A percentile compares a stretch with the other conserved stretches of the same genome.
Evolutionary conservation across 768 basidiomycete species (phyloP).

Genomic region (Naganishia antarctica): DNA sequence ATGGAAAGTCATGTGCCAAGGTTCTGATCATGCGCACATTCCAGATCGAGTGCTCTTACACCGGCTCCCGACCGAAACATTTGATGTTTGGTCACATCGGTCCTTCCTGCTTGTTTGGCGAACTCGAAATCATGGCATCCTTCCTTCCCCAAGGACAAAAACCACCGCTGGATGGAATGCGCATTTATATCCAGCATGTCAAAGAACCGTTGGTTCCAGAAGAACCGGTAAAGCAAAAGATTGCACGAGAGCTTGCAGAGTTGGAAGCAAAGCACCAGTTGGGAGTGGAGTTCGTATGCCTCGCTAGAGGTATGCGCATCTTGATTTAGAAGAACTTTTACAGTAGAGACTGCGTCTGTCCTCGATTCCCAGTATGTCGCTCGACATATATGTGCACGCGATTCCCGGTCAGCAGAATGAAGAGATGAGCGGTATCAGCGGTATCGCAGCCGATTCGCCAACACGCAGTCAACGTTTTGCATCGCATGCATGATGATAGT

Average conservation of each 20-base stretch:
- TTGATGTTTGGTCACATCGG: slow-evolving; percentile 79
- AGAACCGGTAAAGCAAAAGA: slow-evolving; percentile 18
- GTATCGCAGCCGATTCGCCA: too few species aligned
- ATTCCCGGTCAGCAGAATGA: too few species aligned
- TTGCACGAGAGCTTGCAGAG: slow-evolving; percentile 6
- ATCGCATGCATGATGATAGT: too few species aligned
- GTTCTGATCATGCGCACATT: background rate
- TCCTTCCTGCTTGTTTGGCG: slow-evolving; percentile 71
- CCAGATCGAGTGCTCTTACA: slow-evolving; percentile 76
- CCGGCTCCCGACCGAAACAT: slow-evolving; percentile 63
- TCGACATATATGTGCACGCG: too few species aligned
- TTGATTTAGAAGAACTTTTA: slow-evolving; percentile 2
- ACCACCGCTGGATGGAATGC: slow-evolving; percentile 42
- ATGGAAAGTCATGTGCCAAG: background rate
- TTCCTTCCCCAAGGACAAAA: slow-evolving; percentile 46
- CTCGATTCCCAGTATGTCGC: too few species aligned
- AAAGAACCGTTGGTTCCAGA: slow-evolving; percentile 64
- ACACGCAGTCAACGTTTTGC: too few species aligned
- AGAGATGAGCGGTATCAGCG: too few species aligned
- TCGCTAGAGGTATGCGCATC: slow-evolving; percentile 15
- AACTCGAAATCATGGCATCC: slow-evolving; percentile 64
- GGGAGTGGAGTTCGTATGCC: slow-evolving; percentile 15
- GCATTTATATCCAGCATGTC: slow-evolving; percentile 76
- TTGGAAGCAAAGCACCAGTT: slow-evolving; percentile 8
- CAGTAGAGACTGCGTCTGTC: too few species aligned